Evolutionary conservation across 73 alveolate species (phyloP), one percentile per base, ranked within the genome.

Genomic region (Paramecium tetraurelia): DNA sequence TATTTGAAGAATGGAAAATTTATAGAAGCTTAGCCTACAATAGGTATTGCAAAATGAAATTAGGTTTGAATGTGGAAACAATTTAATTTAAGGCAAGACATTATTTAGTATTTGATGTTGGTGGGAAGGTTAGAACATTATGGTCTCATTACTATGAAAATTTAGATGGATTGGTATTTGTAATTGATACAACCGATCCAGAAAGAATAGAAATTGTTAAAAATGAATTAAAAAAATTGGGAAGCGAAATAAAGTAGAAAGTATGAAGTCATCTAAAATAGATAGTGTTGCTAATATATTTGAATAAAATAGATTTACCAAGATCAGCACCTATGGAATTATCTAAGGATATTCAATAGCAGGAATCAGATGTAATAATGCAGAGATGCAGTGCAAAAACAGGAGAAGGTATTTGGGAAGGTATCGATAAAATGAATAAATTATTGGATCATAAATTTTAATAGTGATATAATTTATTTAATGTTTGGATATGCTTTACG

Each of bases 41-140:
- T 96, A 43, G 99, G 99, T 27, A 94, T 96, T 89, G 84, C 48
- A 12, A 33, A 31, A 4, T 31, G 84, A 63, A 63, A 63, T 63
- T 63, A 63, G 84, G 84, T 27, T 33, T 63, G 84, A 63, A 63
- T 63, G 84, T 63, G 84, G 84, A 63, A 63, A 27, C 84, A 63
- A 63, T 63, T 14, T 33, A 63, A 63, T 63, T 12, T 63, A 63
- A 63, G 29, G 84, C 84, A 16, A 63, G 84, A 27, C 85, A 89
- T 46, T 89, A 95, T n/a, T 96, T 98, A 97, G 97, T 96, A 71
- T 83, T 97, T 12, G 98, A 97, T 93, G 97, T 97, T 20, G 99
- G 98, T 41, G 99, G 98, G 14, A 95, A 96, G 85, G 92, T 93
- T 76, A 94, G 99, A 86, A 93, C 85, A 18, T 86, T 95, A 76